Evolutionary conservation across 192 early-diverging fungal genomes (phyloP).

Genomic region (Coemansia sp.): DNA sequence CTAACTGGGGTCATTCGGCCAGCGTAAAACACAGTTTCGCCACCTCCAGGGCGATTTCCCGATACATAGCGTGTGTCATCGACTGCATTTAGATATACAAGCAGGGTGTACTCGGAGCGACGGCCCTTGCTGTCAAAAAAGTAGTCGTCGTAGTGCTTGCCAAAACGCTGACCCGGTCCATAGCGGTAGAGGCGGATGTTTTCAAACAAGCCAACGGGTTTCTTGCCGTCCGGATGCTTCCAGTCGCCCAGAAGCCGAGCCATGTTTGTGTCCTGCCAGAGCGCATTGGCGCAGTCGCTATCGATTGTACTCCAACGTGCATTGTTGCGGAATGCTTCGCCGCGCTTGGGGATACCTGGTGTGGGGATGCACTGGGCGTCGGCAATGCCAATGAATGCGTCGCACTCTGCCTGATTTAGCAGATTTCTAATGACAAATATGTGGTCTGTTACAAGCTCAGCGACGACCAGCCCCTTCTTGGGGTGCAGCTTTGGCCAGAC

Average conservation of each 20-base stretch:
- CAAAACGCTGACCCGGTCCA: constrained; percentile 60
- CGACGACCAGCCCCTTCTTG: constrained; percentile 25
- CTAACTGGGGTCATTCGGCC: constrained; percentile 55
- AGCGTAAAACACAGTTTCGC: constrained; percentile 54
- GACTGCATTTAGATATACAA: constrained; percentile 59
- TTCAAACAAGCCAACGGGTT: constrained; percentile 54
- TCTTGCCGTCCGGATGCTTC: constrained; percentile 28
- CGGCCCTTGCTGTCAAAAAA: constrained; percentile 54
- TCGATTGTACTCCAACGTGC: constrained; percentile 56
- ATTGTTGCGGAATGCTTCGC: constrained; percentile 63
- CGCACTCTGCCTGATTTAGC: constrained; percentile 35
- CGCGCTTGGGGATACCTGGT: constrained; percentile 49
- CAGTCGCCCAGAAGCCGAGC: constrained; percentile 40
- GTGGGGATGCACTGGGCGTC: constrained; percentile 33
- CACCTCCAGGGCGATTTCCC: constrained; percentile 29
- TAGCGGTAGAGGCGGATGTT: constrained; percentile 66
- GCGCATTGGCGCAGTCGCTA: constrained; percentile 42
- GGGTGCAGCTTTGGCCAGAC: constrained; percentile 37
- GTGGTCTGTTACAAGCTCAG: constrained; percentile 41
- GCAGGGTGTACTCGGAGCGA: constrained; percentile 58
- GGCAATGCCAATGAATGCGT: constrained; percentile 45
- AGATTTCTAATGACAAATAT: constrained; percentile 32
- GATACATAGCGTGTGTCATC: constrained; percentile 34
- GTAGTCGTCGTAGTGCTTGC: constrained; percentile 63
- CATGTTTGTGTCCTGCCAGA: constrained; percentile 56